These are phyloP conservation scores for Exophiala xenobiotica DNA, from an alignment of 2,329 filamentous ascomycete genomes.

Conservation along the genomic window DNA sequence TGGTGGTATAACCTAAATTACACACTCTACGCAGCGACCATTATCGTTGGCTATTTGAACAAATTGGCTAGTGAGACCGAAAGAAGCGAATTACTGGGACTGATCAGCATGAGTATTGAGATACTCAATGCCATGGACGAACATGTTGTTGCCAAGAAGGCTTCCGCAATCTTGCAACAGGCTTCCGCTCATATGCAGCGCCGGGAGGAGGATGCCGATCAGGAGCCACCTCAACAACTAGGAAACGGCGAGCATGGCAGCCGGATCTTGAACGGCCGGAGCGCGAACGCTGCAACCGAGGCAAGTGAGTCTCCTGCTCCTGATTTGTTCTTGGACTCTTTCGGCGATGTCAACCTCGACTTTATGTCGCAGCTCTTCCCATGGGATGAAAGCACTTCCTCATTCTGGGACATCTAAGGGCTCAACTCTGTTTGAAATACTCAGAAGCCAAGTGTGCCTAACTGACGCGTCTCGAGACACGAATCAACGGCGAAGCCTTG, in stretches of 20 bases:
- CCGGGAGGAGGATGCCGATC: neutral
- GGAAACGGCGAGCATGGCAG: neutral
- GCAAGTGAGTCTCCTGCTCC: too few relatives aligned
- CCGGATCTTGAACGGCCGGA: too few relatives aligned
- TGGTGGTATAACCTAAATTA: slow-evolving; percentile 50
- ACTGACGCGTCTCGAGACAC: too few relatives aligned
- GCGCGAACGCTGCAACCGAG: too few relatives aligned
- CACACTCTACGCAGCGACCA: slow-evolving; percentile 42
- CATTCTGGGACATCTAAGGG: neutral
- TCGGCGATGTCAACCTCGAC: slow-evolving; percentile 4
- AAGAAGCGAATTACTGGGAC: slow-evolving; percentile 31
- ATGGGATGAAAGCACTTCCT: neutral
- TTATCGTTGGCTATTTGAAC: slow-evolving; percentile 39
- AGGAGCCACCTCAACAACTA: neutral
- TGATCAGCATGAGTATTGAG: slow-evolving; percentile 40
- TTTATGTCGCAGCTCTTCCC: slow-evolving; percentile 12
- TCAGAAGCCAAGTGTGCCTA: too few relatives aligned
- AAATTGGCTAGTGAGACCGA: slow-evolving; percentile 34
- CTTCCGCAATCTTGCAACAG: slow-evolving; percentile 11
- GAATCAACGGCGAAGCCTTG: too few relatives aligned
- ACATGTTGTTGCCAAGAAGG: slow-evolving; percentile 41
- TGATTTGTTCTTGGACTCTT: slow-evolving; percentile 4
- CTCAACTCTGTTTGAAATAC: too few relatives aligned
- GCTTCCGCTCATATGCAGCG: neutral
- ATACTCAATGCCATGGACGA: slow-evolving; percentile 45